Evolutionary conservation across 2,329 filamentous ascomycete species (phyloP).

Genomic region (Podosphaera xanthii): DNA sequence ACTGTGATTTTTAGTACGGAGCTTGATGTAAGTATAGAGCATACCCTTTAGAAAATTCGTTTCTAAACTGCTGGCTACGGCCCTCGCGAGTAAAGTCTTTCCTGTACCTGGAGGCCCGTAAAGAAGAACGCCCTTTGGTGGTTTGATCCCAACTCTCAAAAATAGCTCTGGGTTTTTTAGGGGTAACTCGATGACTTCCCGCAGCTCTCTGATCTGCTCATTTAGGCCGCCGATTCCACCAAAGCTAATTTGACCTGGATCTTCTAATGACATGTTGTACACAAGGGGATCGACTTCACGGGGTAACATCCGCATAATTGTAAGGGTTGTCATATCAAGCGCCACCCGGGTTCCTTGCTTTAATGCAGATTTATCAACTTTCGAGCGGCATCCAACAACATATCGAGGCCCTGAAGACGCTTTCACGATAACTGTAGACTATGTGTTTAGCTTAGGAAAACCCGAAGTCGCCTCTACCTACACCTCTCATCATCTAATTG

Average conservation of each 20-base stretch:
- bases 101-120: slow-evolving; percentile 94
- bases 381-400: slow-evolving; percentile 92
- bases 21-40: slow-evolving; percentile 4
- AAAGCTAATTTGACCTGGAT: slow-evolving; percentile 93
- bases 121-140: slow-evolving; percentile 86
- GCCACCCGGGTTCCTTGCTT: slow-evolving; percentile 97
- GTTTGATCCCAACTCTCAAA: slow-evolving; percentile 91
- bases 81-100: slow-evolving; percentile 83
- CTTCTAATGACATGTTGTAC: slow-evolving; percentile 99
- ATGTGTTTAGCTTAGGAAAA: slow-evolving; percentile 6
- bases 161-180: slow-evolving; percentile 98
- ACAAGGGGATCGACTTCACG: slow-evolving; percentile 95
- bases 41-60: slow-evolving; percentile 95
- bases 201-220: slow-evolving; percentile 89
- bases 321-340: slow-evolving; percentile 97
- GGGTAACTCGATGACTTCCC: slow-evolving; percentile 93
- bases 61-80: slow-evolving; percentile 86
- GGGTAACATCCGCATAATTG: slow-evolving; percentile 98
- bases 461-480: slow-evolving; percentile 24
- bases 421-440: slow-evolving; percentile 69
- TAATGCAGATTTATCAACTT: slow-evolving; percentile 90
- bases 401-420: slow-evolving; percentile 93
- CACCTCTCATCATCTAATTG: slow-evolving; percentile 97
- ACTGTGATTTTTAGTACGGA: slow-evolving; percentile 28
- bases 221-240: slow-evolving; percentile 93